These are phyloP conservation scores for Penicillium occitanis DNA, from an alignment of 2,329 filamentous ascomycete species.

Conservation along the genomic window DNA sequence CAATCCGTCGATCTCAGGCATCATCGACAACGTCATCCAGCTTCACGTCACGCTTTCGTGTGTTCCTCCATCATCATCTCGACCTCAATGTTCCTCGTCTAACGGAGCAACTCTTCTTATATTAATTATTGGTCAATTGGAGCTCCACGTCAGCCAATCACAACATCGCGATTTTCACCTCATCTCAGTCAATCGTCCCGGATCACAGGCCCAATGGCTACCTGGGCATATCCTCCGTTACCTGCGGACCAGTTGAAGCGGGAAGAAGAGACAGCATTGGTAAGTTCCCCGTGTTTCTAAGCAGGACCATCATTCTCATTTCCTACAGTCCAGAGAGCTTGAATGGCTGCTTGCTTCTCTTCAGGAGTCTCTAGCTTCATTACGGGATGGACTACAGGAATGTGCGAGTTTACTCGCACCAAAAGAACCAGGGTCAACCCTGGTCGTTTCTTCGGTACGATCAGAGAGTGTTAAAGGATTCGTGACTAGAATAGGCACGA, in stretches of 20 bases:
- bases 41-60: conserved; percentile 15
- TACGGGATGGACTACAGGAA: conserved; percentile 76
- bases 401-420: conserved; percentile 85
- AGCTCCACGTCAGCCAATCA: conserved; percentile 10
- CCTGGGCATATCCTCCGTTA: conserved; percentile 61
- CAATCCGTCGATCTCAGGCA: conserved; percentile 3
- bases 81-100: background rate
- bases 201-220: conserved; percentile 51
- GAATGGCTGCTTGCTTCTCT: conserved; percentile 63
- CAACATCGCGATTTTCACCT: background rate
- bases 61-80: background rate
- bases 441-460: conserved; percentile 82
- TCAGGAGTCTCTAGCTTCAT: conserved; percentile 59
- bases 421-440: conserved; percentile 78
- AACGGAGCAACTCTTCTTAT: background rate
- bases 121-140: background rate
- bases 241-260: conserved; percentile 50
- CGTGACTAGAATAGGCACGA: conserved; percentile 84
- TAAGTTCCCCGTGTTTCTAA: conserved; percentile 30
- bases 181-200: background rate
- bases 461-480: conserved; percentile 91
- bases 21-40: conserved; percentile 17
- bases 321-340: conserved; percentile 56
- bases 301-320: conserved; percentile 1
- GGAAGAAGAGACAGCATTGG: conserved; percentile 56